Evolutionary conservation across 2,329 filamentous ascomycete species (phyloP).

Genomic region (Podosphaera fusca): DNA sequence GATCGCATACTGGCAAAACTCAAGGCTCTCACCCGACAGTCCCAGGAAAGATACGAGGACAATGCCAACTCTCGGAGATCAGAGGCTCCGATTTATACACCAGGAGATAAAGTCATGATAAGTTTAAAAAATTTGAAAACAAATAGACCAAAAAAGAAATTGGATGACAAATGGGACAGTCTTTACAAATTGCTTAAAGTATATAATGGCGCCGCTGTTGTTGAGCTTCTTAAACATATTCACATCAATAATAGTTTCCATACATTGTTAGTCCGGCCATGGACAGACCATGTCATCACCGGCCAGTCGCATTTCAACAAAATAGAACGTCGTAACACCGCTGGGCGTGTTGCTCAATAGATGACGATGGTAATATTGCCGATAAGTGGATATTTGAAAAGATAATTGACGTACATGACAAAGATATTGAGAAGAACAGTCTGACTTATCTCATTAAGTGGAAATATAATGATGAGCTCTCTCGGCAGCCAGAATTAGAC

Average conservation of each 20-base stretch:
- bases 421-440: constrained; percentile 18
- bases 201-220: background rate
- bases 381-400: background rate
- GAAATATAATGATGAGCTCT: too few relatives aligned
- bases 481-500: too few relatives aligned
- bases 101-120: background rate
- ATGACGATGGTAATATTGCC: constrained; percentile 1
- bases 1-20: background rate
- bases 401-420: constrained; percentile 31
- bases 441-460: background rate
- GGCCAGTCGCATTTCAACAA: too few relatives aligned
- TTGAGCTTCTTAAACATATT: background rate
- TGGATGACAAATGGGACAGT: background rate
- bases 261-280: background rate
- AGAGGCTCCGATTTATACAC: background rate
- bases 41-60: background rate
- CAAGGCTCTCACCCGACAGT: background rate
- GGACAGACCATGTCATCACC: background rate
- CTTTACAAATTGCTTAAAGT: background rate
- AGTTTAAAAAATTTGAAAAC: constrained; percentile 2
- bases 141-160: background rate
- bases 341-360: background rate
- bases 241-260: background rate
- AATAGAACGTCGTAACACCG: background rate
- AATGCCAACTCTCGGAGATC: constrained; percentile 1